Evolutionary conservation across 2,329 filamentous ascomycete genomes (phyloP).

Genomic region (Arthroderma sp.): DNA sequence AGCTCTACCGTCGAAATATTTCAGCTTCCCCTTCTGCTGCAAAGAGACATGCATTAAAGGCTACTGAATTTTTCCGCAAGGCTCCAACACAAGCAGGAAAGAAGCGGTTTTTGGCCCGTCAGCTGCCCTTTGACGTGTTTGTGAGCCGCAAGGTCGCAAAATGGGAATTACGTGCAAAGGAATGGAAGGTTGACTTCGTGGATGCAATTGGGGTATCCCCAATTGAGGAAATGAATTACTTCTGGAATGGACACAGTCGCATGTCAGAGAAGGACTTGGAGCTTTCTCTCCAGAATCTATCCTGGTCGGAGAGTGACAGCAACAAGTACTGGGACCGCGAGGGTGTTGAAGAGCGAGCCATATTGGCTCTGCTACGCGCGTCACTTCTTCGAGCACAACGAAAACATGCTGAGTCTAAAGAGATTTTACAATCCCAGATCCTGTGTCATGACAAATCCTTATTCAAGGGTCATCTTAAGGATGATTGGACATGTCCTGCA

Average conservation of each 20-base stretch:
- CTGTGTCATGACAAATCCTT: slow-evolving; percentile 42
- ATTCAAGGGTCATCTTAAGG: slow-evolving; percentile 39
- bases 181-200: slow-evolving; percentile 52
- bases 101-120: slow-evolving; percentile 78
- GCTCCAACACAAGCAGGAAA: slow-evolving; percentile 64
- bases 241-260: slow-evolving; percentile 81
- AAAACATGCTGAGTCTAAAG: slow-evolving; percentile 50
- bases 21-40: slow-evolving; percentile 31
- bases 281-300: slow-evolving; percentile 47
- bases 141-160: slow-evolving; percentile 71
- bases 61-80: slow-evolving; percentile 57
- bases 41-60: slow-evolving; percentile 45
- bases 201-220: slow-evolving; percentile 75
- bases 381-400: slow-evolving; percentile 53
- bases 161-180: slow-evolving; percentile 67
- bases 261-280: slow-evolving; percentile 57
- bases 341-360: slow-evolving; percentile 46
- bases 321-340: slow-evolving; percentile 40
- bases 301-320: slow-evolving; percentile 50
- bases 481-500: slow-evolving; percentile 54
- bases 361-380: slow-evolving; percentile 53
- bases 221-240: slow-evolving; percentile 78
- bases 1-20: slow-evolving; percentile 53
- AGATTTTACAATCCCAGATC: slow-evolving; percentile 49
- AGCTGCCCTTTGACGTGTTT: slow-evolving; percentile 81